phyloP scores from a whole-genome alignment of 164 flowering plant species.

The Vitis vinifera region ASM3070453v1 NC_081814.1:6478501-6479000 shows the following conservation, averaged over 20 bases:
- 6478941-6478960: slow-evolving; percentile 14
- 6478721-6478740: slow-evolving; percentile 69
- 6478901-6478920: slow-evolving; percentile 80
- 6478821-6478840: background rate
- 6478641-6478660: background rate
- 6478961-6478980: slow-evolving; percentile 17
- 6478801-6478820: background rate
- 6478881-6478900: slow-evolving; percentile 74
- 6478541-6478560: slow-evolving; percentile 33
- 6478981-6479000: slow-evolving; percentile 55
- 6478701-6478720: slow-evolving; percentile 60
- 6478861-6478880: slow-evolving; percentile 29
- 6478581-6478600: slow-evolving; percentile 45
- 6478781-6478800: slow-evolving; percentile 8
- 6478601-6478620: slow-evolving; percentile 10
- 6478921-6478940: slow-evolving; percentile 20
- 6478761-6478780: slow-evolving; percentile 34
- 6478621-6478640: slow-evolving; percentile 26
- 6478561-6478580: slow-evolving; percentile 52
- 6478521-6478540: background rate
- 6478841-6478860: slow-evolving; percentile 34
- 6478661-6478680: background rate
- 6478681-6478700: background rate
- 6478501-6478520: background rate
- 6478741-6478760: slow-evolving; percentile 49